A percentile compares a stretch with the other conserved stretches of the same genome.
Conservation (phyloP, 768 basidiomycete species). For the Hericium erinaceus region DNA sequence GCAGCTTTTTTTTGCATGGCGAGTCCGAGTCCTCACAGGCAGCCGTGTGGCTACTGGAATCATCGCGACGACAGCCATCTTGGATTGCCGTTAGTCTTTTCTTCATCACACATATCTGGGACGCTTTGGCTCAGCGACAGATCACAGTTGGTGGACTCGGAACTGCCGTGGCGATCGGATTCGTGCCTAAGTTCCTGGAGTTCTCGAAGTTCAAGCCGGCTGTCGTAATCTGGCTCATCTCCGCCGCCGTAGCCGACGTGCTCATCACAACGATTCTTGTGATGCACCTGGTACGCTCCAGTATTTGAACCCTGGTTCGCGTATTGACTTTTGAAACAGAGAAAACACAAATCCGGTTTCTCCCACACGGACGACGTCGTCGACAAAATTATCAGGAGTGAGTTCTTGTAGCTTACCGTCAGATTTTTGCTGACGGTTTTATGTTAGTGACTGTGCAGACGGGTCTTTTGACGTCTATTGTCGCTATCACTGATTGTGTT, state of each 20-base stretch:
- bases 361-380: conserved; percentile 31
- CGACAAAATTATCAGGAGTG: conserved; percentile 33
- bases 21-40: conserved; percentile 27
- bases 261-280: conserved; percentile 35
- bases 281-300: conserved; percentile 29
- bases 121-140: neutral
- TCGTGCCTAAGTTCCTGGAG: conserved; percentile 23
- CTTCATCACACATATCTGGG: neutral
- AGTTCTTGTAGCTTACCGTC: conserved; percentile 3
- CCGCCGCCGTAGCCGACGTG: conserved; percentile 31
- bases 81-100: conserved; percentile 20
- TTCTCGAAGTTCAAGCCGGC: conserved; percentile 26
- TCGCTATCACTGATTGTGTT: conserved; percentile 23
- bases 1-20: conserved; percentile 40
- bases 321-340: conserved; percentile 16
- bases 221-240: conserved; percentile 33
- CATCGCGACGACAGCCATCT: conserved; percentile 19
- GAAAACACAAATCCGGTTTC: conserved; percentile 34
- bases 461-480: conserved; percentile 26
- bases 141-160: conserved; percentile 25
- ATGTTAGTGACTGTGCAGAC: conserved; percentile 29
- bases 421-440: neutral
- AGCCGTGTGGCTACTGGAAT: conserved; percentile 19
- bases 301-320: neutral
- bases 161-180: conserved; percentile 22